Percentiles rank a stretch among this genome's conserved stretches.
Conservation (phyloP, 208 protist genomes). For the Acanthamoeba royreba region DNA sequence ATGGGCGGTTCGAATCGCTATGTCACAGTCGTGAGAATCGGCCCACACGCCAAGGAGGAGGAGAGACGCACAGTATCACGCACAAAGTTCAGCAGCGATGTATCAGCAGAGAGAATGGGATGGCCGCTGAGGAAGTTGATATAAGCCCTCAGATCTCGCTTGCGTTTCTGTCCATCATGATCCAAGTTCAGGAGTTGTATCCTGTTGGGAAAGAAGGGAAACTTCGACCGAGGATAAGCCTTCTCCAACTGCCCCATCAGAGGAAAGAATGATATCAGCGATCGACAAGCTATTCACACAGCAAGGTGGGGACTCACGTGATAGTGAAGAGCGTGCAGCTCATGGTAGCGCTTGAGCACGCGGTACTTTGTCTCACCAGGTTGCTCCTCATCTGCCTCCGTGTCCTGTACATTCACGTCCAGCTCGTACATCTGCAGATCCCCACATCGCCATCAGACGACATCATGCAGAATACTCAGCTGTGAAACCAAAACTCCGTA, state of each 20-base stretch:
- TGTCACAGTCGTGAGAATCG: not conserved
- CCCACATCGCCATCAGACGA: not conserved
- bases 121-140: not conserved
- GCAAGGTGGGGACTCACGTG: not conserved
- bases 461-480: not conserved
- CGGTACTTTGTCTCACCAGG: too few species aligned
- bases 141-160: not conserved
- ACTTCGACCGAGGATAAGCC: not conserved
- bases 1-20: not conserved
- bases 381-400: too few species aligned
- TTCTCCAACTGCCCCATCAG: not conserved
- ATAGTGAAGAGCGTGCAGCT: not conserved
- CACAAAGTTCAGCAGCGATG: not conserved
- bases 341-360: not conserved
- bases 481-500: not conserved
- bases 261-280: not conserved
- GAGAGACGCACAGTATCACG: not conserved
- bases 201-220: not conserved
- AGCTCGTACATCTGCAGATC: not conserved
- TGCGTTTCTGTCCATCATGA: not conserved
- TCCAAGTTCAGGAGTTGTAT: not conserved
- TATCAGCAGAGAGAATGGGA: not conserved
- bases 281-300: not conserved
- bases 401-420: too few species aligned
- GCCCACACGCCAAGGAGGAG: not conserved